Evolutionary conservation across 2,329 filamentous ascomycete genomes (phyloP).

Genomic region (Byssoonygena ceratinophila): DNA sequence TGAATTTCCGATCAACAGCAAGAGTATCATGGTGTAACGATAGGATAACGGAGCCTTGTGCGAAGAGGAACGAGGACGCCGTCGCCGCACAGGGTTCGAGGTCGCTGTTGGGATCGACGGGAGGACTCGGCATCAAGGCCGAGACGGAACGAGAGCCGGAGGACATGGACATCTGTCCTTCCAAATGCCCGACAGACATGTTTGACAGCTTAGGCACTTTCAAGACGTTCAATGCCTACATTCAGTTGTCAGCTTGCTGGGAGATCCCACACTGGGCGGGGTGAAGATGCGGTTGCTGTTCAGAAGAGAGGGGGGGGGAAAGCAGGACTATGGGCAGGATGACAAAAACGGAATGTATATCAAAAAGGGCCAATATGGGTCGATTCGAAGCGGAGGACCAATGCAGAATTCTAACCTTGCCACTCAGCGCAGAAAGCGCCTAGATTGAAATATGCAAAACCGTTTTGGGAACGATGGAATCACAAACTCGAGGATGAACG

Average conservation of each 20-base stretch:
- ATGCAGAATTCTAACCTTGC: not conserved
- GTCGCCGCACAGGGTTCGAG: conserved; percentile 88
- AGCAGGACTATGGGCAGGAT: not conserved
- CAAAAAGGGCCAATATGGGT: not conserved
- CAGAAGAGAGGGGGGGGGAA: not conserved
- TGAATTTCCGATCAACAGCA: conserved; percentile 76
- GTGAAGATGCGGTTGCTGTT: not conserved
- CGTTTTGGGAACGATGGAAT: not conserved
- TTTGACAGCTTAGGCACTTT: not conserved
- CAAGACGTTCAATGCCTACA: not conserved
- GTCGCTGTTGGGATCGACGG: conserved; percentile 34
- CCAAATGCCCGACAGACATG: conserved; percentile 44
- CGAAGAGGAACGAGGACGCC: conserved; percentile 79
- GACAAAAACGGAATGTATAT: not conserved
- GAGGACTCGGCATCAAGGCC: conserved; percentile 31
- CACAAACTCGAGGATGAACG: not conserved
- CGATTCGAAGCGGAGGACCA: not conserved
- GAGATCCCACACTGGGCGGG: not conserved
- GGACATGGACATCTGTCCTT: conserved; percentile 51
- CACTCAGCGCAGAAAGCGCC: not conserved
- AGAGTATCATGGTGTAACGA: conserved; percentile 89
- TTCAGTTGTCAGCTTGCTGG: not conserved
- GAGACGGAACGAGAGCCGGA: conserved; percentile 49
- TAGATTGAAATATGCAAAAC: not conserved
- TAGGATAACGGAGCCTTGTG: conserved; percentile 68